Evolutionary conservation across 169 alveolate species (phyloP), one percentile per base, ranked within the genome.

Genomic region (Eimeria praecox): DNA sequence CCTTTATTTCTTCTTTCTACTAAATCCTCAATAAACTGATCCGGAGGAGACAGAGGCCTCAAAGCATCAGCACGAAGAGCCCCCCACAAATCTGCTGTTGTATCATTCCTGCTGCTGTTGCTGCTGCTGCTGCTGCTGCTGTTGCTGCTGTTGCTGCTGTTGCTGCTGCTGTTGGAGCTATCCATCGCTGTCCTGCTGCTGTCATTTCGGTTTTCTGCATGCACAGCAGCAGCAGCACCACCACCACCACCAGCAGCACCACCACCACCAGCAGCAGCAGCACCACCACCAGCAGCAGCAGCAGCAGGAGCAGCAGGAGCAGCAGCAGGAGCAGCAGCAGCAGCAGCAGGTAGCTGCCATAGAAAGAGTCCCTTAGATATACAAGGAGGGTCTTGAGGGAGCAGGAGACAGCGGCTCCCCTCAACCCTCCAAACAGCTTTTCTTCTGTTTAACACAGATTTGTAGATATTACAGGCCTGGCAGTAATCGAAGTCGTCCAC

Each of bases 401-500:
- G 85, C 66, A 56, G 95, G 83, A 40, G 42, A 10, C 73, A 46
- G 62, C 66, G 95, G 71, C 86, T 22, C 38, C 77, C 73, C 59
- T 82, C 90, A 8, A 85, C 85, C 35, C 86, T 33, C 93, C 93
- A 86, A 30, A 64, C 35, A 8, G 66, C 30, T 44, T 92, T 92
- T 27, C 95, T 52, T 30, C 66, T 40, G 85, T 92, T 92, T 35
- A 92, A 80, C 44, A 44, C 73, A 40, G 90, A 49, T 85, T 92
- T 75, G 71, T 92, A 92, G 6, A 42, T 40, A 38, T 75, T 56
- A 85, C 95, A 92, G 59, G 91, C 92, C 91, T 92, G 64, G 85
- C 95, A 92, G 71, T 92, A 92, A 54, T 92, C 95, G 69, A 92
- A 92, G 83, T 92, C 95, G 40, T 92, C 95, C 16, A 46, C 10